phyloP scores from a whole-genome alignment of 1,284 basidiomycete species.

The Moesziomyces parantarcticus region DNA sequence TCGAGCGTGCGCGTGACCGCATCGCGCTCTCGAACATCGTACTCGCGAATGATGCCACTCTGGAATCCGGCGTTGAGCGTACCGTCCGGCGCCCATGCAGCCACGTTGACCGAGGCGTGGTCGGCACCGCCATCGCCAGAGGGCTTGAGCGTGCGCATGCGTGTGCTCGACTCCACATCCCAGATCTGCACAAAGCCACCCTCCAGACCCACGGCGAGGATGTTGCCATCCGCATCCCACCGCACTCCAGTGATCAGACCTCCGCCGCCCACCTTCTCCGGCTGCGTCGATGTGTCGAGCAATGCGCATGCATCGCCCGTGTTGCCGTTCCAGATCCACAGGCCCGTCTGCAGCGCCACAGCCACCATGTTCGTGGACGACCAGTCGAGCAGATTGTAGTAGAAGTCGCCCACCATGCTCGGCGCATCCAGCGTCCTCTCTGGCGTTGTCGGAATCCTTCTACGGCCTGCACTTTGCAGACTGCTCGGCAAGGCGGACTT shows the following conservation, averaged over 20 bases:
- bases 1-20: constrained; percentile 57
- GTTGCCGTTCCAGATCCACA: constrained; percentile 82
- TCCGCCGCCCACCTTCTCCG: constrained; percentile 64
- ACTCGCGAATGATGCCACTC: constrained; percentile 63
- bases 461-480: constrained; percentile 70
- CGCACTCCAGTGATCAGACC: constrained; percentile 78
- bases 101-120: constrained; percentile 51
- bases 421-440: constrained; percentile 95
- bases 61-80: constrained; percentile 62
- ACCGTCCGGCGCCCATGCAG: constrained; percentile 63
- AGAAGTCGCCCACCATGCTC: constrained; percentile 94
- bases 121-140: constrained; percentile 61
- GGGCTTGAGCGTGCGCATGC: constrained; percentile 76
- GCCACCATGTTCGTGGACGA: constrained; percentile 78
- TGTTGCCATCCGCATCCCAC: constrained; percentile 87
- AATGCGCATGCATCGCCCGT: constrained; percentile 83
- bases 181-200: constrained; percentile 93
- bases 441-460: constrained; percentile 83
- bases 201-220: constrained; percentile 86
- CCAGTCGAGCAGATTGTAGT: constrained; percentile 94
- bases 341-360: constrained; percentile 57
- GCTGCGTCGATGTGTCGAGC: constrained; percentile 59
- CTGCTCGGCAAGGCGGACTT: constrained; percentile 62
- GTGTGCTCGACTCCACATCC: constrained; percentile 84
- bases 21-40: constrained; percentile 63